Base-by-base conservation (phyloP, 345 rosid species). In the Dipteronia sinensis region DNA sequence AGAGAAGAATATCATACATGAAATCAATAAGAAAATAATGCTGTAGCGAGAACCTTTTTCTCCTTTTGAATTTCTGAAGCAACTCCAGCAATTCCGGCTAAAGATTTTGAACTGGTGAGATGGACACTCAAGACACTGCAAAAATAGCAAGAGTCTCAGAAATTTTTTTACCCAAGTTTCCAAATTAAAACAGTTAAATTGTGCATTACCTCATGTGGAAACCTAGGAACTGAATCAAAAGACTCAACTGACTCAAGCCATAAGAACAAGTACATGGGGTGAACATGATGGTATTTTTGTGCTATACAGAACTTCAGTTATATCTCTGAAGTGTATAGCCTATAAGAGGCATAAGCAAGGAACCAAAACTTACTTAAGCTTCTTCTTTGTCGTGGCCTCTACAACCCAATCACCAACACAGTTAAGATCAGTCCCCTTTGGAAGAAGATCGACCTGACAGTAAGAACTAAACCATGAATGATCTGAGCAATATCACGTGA, bases 371-470 rank as follows among this genome's bases (percentile, higher is more conserved):
- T 86, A 95, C 99, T 92, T 95, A 17, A 95, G 96, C 82, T 84
- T 95, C 88, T 91, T 95, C 87, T 84, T 95, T 19, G 85, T 88
- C 69, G 87, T 91, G 38, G 94, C 86, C 71, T 95, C 99, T 31
- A 92, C 99, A 65, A 91, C 97, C 98, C 99, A 95, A 88, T 95
- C 99, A 10, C 98, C 99, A 13, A 95, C 75, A 83, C 98, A 95
- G 77, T 95, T 93, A 84, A 95, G 81, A 86, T 93, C 93, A 5
- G 98, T 93, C 72, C 91, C 99, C 82, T 85, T 95, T 1, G 99
- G 99, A 81, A 95, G 98, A 62, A 93, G 95, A 87, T 93, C 99
- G 58, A 95, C 81, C 97, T 93, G 77, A 73, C 56, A 81, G 66
- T 58, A 70, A 47, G 16, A 44, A 25, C 23, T 27, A 85, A 80